Percentiles rank a stretch among this genome's conserved stretches.
These are phyloP conservation scores for Elongisporangium anandrum DNA, from an alignment of 352 stramenopile genomes.

Conservation along the genomic window DNA sequence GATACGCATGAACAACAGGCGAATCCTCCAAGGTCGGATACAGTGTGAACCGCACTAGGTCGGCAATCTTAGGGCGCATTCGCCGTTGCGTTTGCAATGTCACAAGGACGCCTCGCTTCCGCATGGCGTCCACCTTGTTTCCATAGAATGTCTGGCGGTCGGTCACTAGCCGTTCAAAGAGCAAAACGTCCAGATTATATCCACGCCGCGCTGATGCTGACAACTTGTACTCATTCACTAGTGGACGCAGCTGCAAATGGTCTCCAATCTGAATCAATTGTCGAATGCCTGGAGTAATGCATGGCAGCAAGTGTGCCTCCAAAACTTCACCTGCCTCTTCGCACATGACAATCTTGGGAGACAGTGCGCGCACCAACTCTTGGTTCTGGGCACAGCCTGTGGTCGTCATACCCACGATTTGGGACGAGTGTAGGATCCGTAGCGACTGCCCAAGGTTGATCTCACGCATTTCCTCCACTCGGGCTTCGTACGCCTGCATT, in stretches of 20 bases:
- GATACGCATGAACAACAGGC: no score
- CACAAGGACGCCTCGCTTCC: slow-evolving; percentile 16
- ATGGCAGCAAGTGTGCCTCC: slow-evolving; percentile 60
- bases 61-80: slow-evolving; percentile 76
- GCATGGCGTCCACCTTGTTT: slow-evolving; percentile 3
- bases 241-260: slow-evolving; percentile 81
- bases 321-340: slow-evolving; percentile 88
- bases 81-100: slow-evolving; percentile 72
- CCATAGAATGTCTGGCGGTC: background rate
- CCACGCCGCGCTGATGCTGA: slow-evolving; percentile 55
- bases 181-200: slow-evolving; percentile 71
- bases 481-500: slow-evolving; percentile 19
- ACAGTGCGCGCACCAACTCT: slow-evolving; percentile 50
- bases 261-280: slow-evolving; percentile 89
- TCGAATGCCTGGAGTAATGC: slow-evolving; percentile 50
- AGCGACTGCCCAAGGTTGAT: slow-evolving; percentile 25
- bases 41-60: slow-evolving; percentile 35
- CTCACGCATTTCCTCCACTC: slow-evolving; percentile 21
- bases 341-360: slow-evolving; percentile 67
- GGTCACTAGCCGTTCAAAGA: slow-evolving; percentile 77
- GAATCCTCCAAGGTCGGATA: no score
- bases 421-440: slow-evolving; percentile 17
- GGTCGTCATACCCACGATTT: slow-evolving; percentile 83
- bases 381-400: slow-evolving; percentile 72
- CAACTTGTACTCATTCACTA: slow-evolving; percentile 57